These are phyloP conservation scores for Apiosordaria backusii DNA, from an alignment of 495 filamentous ascomycete species.

Conservation along the genomic window DNA sequence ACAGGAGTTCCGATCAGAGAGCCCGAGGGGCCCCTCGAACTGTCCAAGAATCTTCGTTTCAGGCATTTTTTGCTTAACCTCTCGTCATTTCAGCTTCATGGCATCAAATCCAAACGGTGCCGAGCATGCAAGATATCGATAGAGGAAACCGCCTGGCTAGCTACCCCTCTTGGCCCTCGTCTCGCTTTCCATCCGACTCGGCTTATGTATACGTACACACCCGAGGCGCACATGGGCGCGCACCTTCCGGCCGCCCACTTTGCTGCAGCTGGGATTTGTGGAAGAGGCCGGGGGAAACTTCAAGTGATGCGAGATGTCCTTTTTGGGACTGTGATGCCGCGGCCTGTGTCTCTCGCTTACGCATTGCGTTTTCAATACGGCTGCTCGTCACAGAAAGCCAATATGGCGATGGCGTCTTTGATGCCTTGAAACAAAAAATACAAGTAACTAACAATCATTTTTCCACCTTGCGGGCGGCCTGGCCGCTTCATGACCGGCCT, in stretches of 20 bases:
- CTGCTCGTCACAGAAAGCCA: neutral
- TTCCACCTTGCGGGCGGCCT: neutral
- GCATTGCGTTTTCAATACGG: neutral
- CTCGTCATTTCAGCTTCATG: neutral
- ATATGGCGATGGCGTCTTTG: neutral
- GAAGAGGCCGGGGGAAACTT: neutral
- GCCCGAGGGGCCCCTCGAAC: too few species aligned
- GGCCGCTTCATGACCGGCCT: neutral
- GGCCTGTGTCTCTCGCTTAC: neutral
- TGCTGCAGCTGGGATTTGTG: neutral
- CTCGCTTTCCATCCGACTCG: neutral
- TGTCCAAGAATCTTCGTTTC: neutral
- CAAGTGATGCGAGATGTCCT: neutral
- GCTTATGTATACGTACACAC: slow-evolving; percentile 1
- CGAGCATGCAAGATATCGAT: slow-evolving; percentile 3
- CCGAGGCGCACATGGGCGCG: neutral
- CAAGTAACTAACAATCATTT: neutral
- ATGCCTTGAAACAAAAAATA: neutral
- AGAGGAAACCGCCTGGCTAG: neutral
- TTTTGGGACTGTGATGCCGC: neutral
- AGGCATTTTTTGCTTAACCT: neutral
- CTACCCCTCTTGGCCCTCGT: neutral
- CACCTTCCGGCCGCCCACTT: neutral
- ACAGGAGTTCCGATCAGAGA: neutral
- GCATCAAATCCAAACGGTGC: neutral